phyloP scores from a whole-genome alignment of 352 stramenopile genomes.

The Phytopythium aichiense region DNA sequence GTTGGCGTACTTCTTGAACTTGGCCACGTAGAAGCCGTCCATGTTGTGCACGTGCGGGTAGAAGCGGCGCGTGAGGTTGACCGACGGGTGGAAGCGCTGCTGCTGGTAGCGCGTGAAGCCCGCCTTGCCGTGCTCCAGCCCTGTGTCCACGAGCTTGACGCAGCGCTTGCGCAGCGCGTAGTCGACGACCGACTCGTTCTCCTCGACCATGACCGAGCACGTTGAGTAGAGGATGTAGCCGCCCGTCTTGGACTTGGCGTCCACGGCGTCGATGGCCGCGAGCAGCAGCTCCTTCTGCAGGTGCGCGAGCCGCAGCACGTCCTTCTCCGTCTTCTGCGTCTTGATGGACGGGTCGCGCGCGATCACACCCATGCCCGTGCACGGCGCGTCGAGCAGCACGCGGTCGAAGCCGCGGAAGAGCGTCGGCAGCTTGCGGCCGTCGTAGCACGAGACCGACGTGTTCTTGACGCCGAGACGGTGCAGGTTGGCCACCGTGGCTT shows the following conservation, averaged over 20 bases:
- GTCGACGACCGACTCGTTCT: conserved; percentile 98
- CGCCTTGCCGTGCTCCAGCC: conserved; percentile 95
- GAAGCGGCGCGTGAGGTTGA: conserved; percentile 95
- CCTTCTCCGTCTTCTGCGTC: conserved; percentile 95
- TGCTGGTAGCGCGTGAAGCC: conserved; percentile 94
- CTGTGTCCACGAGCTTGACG: conserved; percentile 97
- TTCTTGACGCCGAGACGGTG: conserved; percentile 98
- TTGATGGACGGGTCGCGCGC: conserved; percentile 98
- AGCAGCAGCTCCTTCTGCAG: conserved; percentile 99
- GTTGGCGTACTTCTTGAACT: conserved; percentile 99
- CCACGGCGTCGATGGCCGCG: conserved; percentile 98
- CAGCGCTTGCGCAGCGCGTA: conserved; percentile 98
- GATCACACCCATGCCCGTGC: conserved; percentile 98
- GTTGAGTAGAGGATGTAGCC: conserved; percentile 99
- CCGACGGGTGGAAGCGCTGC: conserved; percentile 97
- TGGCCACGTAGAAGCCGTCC: conserved; percentile 99
- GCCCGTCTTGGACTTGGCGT: conserved; percentile 94
- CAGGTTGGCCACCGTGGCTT: conserved; percentile 98
- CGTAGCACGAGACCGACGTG: conserved; percentile 97
- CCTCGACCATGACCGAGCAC: conserved; percentile 92
- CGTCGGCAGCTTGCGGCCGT: conserved; percentile 91
- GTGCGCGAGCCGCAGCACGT: conserved; percentile 89
- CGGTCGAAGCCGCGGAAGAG: conserved; percentile 97
- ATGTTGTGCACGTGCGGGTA: conserved; percentile 99
- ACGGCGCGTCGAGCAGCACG: conserved; percentile 98